Evolutionary conservation across 2,329 filamentous ascomycete genomes (phyloP).

Genomic region (Phialocephala subalpina): DNA sequence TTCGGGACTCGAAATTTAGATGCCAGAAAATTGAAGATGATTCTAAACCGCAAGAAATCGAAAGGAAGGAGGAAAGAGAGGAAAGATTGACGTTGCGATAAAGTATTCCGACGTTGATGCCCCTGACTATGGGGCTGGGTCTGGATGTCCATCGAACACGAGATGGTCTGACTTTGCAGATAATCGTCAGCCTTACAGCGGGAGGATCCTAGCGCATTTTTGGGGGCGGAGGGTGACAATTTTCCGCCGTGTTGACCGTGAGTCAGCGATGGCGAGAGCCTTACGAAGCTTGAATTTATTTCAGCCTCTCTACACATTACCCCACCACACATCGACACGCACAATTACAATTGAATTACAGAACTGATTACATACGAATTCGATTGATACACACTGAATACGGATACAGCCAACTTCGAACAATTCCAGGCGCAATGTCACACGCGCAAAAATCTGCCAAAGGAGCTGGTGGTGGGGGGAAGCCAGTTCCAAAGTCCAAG

Average conservation of each 20-base stretch:
- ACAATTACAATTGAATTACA: neutral
- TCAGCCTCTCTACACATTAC: slow-evolving; percentile 1
- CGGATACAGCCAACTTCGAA: neutral
- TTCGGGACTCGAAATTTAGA: neutral
- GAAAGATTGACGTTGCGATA: slow-evolving; percentile 33
- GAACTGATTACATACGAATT: neutral
- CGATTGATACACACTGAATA: neutral
- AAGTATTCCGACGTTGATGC: slow-evolving; percentile 22
- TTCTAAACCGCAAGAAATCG: neutral
- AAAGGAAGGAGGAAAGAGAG: slow-evolving; percentile 3
- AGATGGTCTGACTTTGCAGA: slow-evolving; percentile 5
- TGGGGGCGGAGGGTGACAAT: neutral
- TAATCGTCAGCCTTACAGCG: slow-evolving; percentile 6
- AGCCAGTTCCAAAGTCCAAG: slow-evolving; percentile 38
- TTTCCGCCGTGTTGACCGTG: slow-evolving; percentile 3
- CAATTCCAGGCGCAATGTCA: neutral
- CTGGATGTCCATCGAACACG: slow-evolving; percentile 21
- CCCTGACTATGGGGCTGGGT: slow-evolving; percentile 11
- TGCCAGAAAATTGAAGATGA: neutral
- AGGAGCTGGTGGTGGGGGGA: slow-evolving; percentile 36
- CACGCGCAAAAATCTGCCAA: slow-evolving; percentile 36
- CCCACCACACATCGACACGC: neutral
- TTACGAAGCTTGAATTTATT: neutral
- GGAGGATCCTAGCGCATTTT: slow-evolving; percentile 10
- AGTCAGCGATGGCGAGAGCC: too few relatives aligned